These are phyloP conservation scores for Pseudopyricularia javanii DNA, from an alignment of 2,329 filamentous ascomycete species.

Conservation along the genomic window DNA sequence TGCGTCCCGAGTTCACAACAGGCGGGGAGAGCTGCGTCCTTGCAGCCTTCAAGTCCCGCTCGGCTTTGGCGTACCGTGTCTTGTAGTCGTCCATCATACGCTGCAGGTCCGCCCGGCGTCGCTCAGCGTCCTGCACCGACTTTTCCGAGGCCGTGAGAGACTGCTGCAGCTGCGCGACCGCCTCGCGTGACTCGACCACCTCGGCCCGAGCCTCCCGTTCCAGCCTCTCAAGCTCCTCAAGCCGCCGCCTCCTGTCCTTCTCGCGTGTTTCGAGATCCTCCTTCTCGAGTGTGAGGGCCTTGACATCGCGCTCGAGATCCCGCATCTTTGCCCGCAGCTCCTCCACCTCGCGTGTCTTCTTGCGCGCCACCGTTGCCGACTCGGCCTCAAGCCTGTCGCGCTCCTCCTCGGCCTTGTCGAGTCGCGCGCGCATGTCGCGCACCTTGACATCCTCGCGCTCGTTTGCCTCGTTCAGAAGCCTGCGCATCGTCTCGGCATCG, in stretches of 20 bases:
- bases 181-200: conserved; percentile 59
- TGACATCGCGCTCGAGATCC: conserved; percentile 69
- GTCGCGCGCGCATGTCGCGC: conserved; percentile 75
- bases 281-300: conserved; percentile 58
- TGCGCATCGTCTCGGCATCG: conserved; percentile 89
- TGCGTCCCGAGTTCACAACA: conserved; percentile 22
- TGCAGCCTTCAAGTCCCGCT: conserved; percentile 48
- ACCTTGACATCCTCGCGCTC: conserved; percentile 69
- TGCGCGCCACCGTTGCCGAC: conserved; percentile 62
- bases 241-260: conserved; percentile 59
- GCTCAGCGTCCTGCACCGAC: conserved; percentile 70
- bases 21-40: conserved; percentile 29
- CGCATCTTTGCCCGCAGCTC: conserved; percentile 69
- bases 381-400: conserved; percentile 89
- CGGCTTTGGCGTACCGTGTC: conserved; percentile 64
- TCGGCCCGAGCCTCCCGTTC: conserved; percentile 61
- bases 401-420: conserved; percentile 89
- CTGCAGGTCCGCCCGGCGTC: conserved; percentile 64
- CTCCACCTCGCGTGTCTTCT: conserved; percentile 72
- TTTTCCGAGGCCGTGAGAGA: conserved; percentile 80
- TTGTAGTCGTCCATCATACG: conserved; percentile 68
- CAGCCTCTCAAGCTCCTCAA: conserved; percentile 63
- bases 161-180: conserved; percentile 66
- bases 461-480: conserved; percentile 77
- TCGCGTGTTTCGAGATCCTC: conserved; percentile 66